Percentiles rank a stretch among this genome's conserved stretches.
These are phyloP conservation scores for Gloeophyllum trabeum DNA, from an alignment of 768 basidiomycete genomes.

Conservation along the genomic window DNA sequence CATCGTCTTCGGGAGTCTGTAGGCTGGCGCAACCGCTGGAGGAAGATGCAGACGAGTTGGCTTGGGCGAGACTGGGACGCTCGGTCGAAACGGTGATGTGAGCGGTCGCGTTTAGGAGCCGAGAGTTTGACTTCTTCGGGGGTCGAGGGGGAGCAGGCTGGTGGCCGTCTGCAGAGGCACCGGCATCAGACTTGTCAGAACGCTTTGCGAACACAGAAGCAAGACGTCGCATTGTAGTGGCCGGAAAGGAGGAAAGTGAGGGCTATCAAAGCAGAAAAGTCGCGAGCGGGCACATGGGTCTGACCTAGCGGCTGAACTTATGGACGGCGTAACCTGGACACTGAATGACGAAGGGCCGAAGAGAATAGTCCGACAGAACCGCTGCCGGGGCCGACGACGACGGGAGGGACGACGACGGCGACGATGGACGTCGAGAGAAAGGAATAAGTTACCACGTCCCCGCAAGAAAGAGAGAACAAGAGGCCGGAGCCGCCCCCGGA, in stretches of 20 bases:
- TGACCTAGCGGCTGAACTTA: neutral
- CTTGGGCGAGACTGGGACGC: slow-evolving; percentile 18
- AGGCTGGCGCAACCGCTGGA: slow-evolving; percentile 39
- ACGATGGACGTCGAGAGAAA: too few species aligned
- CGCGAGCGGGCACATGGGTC: neutral
- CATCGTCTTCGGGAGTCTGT: slow-evolving; percentile 52
- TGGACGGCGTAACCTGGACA: too few species aligned
- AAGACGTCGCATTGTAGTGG: slow-evolving; percentile 46
- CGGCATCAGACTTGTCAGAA: slow-evolving; percentile 25
- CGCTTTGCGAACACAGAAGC: slow-evolving; percentile 43
- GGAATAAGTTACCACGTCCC: too few species aligned
- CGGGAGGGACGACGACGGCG: too few species aligned
- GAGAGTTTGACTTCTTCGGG: slow-evolving; percentile 13
- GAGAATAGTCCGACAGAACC: too few species aligned
- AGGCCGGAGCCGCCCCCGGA: too few species aligned
- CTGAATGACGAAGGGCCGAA: too few species aligned
- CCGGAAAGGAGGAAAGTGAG: slow-evolving; percentile 2
- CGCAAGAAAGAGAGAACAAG: too few species aligned
- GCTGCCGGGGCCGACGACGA: too few species aligned
- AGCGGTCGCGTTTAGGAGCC: slow-evolving; percentile 6
- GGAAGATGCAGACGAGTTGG: slow-evolving; percentile 50
- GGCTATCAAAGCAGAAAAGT: neutral
- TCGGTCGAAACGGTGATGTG: slow-evolving; percentile 18
- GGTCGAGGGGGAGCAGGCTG: slow-evolving; percentile 15
- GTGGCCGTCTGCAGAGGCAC: neutral